These are phyloP conservation scores for Ascosphaera acerosa DNA, from an alignment of 2,329 filamentous ascomycete species.

Conservation along the genomic window DNA sequence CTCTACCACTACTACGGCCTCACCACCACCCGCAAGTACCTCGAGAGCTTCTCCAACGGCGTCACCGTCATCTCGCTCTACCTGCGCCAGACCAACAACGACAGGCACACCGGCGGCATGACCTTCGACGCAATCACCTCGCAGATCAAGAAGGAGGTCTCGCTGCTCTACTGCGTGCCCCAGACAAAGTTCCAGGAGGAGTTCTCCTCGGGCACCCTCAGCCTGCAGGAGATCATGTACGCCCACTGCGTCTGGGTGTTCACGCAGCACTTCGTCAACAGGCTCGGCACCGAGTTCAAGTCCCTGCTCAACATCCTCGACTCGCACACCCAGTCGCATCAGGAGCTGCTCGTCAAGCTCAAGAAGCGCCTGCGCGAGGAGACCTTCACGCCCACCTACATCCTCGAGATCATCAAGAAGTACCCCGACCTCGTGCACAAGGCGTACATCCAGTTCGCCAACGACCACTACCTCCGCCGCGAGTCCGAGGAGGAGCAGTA, in stretches of 20 bases:
- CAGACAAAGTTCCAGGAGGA: conserved; percentile 87
- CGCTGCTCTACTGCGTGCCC: conserved; percentile 87
- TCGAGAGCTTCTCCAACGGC: conserved; percentile 96
- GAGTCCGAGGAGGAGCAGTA: conserved; percentile 38
- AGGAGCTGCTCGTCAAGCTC: conserved; percentile 70
- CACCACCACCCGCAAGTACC: conserved; percentile 88
- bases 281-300: conserved; percentile 72
- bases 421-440: conserved; percentile 71
- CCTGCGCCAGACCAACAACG: conserved; percentile 43
- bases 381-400: conserved; percentile 96
- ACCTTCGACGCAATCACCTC: conserved; percentile 87
- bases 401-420: conserved; percentile 81
- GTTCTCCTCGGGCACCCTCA: conserved; percentile 66
- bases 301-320: conserved; percentile 65
- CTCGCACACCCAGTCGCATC: conserved; percentile 55
- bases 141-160: conserved; percentile 97
- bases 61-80: conserved; percentile 95
- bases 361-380: conserved; percentile 89
- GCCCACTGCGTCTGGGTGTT: conserved; percentile 96
- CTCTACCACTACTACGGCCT: conserved; percentile 97
- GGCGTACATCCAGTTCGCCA: conserved; percentile 79
- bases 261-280: conserved; percentile 92
- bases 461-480: conserved; percentile 49
- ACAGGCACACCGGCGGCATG: conserved; percentile 33
- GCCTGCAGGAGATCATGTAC: conserved; percentile 90